A percentile compares a stretch with the other conserved stretches of the same genome.
phyloP scores from a whole-genome alignment of 2,329 filamentous ascomycete genomes.

The Ophiostoma sp. region DNA sequence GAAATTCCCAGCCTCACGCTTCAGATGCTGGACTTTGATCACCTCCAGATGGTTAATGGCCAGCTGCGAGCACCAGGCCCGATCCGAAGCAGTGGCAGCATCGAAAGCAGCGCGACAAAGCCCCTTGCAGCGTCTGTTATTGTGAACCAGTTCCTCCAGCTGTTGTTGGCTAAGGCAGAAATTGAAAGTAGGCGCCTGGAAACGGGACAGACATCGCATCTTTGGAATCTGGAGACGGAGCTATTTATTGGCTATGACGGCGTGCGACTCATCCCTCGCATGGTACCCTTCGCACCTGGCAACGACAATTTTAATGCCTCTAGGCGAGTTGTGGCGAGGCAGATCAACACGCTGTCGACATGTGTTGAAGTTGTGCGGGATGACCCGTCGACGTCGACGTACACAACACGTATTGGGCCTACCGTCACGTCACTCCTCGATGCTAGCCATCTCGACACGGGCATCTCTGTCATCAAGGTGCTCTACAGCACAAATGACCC shows the following conservation, averaged over 20 bases:
- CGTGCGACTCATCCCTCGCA: conserved; percentile 35
- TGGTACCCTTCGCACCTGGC: conserved; percentile 36
- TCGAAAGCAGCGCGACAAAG: background rate
- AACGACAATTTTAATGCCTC: conserved; percentile 39
- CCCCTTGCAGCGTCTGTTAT: conserved; percentile 20
- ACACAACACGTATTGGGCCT: background rate
- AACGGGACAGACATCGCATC: conserved; percentile 10
- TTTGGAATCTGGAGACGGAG: conserved; percentile 37
- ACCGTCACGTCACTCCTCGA: background rate
- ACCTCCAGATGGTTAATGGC: conserved; percentile 15
- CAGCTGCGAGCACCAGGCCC: background rate
- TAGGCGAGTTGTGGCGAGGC: conserved; percentile 34
- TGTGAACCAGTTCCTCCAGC: conserved; percentile 27
- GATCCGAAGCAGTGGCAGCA: background rate
- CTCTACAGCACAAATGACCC: conserved; percentile 36
- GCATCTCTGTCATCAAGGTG: conserved; percentile 28
- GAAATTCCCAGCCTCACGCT: conserved; percentile 33
- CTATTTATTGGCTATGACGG: conserved; percentile 35
- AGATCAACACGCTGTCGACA: conserved; percentile 34
- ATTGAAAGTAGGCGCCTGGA: conserved; percentile 9
- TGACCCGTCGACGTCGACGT: background rate
- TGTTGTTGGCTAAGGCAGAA: conserved; percentile 21
- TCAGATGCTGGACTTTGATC: conserved; percentile 33
- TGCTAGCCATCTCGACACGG: background rate
- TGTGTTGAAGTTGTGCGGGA: conserved; percentile 30